These are phyloP conservation scores for Megacollybia platyphylla DNA, from an alignment of 1,284 basidiomycete genomes.

Conservation along the genomic window DNA sequence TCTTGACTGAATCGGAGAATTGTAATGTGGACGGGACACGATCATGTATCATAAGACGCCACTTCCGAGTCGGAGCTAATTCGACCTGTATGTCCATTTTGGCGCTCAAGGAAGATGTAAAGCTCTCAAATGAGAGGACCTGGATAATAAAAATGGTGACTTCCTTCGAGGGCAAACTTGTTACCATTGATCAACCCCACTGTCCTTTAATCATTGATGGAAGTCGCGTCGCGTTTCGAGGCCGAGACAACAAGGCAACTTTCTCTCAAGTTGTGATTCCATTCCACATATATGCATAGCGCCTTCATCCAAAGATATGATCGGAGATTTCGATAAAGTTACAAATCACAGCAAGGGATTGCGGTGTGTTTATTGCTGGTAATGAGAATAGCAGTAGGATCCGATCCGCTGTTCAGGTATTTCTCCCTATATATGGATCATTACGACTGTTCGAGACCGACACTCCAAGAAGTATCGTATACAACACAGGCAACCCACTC, in stretches of 20 bases:
- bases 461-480: not conserved
- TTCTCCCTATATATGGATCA: not conserved
- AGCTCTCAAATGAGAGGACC: too few species aligned
- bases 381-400: not conserved
- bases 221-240: conserved; percentile 31
- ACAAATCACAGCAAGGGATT: conserved; percentile 12
- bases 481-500: conserved; percentile 27
- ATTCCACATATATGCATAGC: conserved; percentile 11
- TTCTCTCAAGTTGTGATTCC: conserved; percentile 17
- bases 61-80: too few species aligned
- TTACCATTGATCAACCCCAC: conserved; percentile 27
- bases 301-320: conserved; percentile 23
- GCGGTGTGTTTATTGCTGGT: conserved; percentile 31
- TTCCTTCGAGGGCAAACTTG: conserved; percentile 24
- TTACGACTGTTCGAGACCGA: not conserved
- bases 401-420: not conserved
- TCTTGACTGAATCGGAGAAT: conserved; percentile 37
- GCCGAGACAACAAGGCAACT: conserved; percentile 22
- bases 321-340: conserved; percentile 17
- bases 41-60: too few species aligned
- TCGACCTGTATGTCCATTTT: too few species aligned
- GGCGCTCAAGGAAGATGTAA: too few species aligned
- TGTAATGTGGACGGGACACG: not conserved
- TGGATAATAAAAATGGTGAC: conserved; percentile 9
- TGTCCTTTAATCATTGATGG: conserved; percentile 16